Base-by-base conservation (phyloP, 2,329 filamentous ascomycete species). In the Huntiella bhutanensis region DNA sequence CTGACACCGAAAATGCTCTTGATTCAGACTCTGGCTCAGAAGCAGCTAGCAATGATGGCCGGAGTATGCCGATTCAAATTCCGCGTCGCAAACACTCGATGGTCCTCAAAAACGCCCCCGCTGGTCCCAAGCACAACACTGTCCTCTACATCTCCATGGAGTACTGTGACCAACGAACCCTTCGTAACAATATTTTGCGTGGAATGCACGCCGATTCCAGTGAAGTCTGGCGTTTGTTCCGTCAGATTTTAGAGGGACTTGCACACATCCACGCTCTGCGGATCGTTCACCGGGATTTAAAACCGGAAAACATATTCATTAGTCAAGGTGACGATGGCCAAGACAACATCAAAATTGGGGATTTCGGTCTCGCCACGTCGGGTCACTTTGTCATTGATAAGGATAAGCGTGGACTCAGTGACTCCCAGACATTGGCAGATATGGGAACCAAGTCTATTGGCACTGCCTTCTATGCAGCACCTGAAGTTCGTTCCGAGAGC, bases 141-240 rank as follows among this genome's bases (percentile, higher is more conserved):
- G 79, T 87, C 5, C 69, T 98, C 37, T 98, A 95, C 59, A 96
- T 98, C 47, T 91, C 93, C 51, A 98, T 98, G 91, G 91, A 98
- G 58, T 93, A 95, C 54, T 98, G 91, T 57, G 88, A 96, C 59
- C 91, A 88, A 57, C 75, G 82, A 71, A 96, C 91, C 0, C 71
- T 98, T 32, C 80, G 87, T 15, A 86, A 96, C 65, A 64, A 95
- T 28, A 92, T 98, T 48, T 71, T 75, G 16, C 75, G 80, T 55
- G 80, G 77, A 28, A 64, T 96, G 8, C 75, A 75, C 54, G 77
- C 82, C 53, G 77, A 87, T 48, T 69, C 72, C 1, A 72, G 85
- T 22, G 82, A 93, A 55, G 75, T 82, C 12, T 98, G 91, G 91
- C 77, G 86, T 28, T 67, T 96, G 4, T 87, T 96, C 53, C 77